Evolutionary conservation across 306 rosid species (phyloP), one percentile per base, ranked within the genome.

Genomic region (Vigna reflexopilosa): DNA sequence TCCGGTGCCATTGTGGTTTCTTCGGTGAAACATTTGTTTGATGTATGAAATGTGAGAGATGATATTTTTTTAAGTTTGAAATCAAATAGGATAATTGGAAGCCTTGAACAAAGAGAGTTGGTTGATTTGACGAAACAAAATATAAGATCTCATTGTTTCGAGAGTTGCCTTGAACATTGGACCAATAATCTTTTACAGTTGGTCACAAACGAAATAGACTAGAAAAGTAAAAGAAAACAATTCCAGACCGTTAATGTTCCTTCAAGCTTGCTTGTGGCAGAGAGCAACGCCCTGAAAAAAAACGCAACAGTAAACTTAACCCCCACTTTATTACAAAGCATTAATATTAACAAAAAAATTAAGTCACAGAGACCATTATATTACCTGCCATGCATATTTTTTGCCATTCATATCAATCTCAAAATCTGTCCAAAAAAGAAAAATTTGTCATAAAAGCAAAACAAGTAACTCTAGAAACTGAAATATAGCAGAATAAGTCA

Each of bases 361-460:
- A 52, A 61, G 16, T 61, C 48, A 49, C 14, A 51, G 28, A 17
- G 19, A 40, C 17, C 52, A 52, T 47, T 5, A 28, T 8, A 48
- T 40, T 87, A 95, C 98, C 98, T 95, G 98, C 98, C 98, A 95
- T 4, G 93, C 86, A 87, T 87, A 95, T 76, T 92, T 90, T 91
- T 95, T 92, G 36, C 98, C 98, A 88, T 95, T 92, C 98, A 95
- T 95, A 85, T 95, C 98, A 85, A 95, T 86, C 80, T 95, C 98
- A 84, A 95, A 87, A 76, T 92, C 98, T 95, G 92, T 76, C 56
- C 72, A 84, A 69, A 42, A 86, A 79, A 30, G 5, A 30, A 30
- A 30, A 30, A 30, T 30, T 0, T 95, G 92, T 76, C 56, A 75
- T 81, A 65, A 42, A 86, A 77, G 19, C 52, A 70, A 70, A 24